phyloP scores from a whole-genome alignment of 495 filamentous ascomycete species.

The Saxophila tyrrhenica region DNA sequence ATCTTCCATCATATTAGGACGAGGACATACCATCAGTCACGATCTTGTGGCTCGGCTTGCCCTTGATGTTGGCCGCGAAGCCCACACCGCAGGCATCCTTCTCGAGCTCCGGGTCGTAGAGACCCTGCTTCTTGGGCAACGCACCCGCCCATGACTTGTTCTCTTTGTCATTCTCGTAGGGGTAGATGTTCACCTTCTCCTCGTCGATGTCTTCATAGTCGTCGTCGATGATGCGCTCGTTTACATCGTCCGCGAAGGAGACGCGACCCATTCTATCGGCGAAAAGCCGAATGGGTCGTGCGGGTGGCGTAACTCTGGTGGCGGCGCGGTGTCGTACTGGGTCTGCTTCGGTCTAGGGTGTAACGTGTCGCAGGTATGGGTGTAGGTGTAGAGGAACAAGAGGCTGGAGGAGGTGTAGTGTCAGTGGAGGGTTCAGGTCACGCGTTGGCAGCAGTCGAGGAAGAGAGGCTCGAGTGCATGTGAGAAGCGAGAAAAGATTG shows the following conservation, averaged over 20 bases:
- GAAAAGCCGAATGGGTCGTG: conserved; percentile 23
- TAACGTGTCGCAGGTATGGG: neutral
- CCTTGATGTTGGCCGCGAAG: conserved; percentile 98
- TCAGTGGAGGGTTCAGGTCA: neutral
- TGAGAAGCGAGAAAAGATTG: neutral
- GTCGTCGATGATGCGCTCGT: conserved; percentile 40
- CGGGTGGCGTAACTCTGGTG: neutral
- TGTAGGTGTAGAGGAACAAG: neutral
- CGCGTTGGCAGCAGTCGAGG: no score
- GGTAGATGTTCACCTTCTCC: conserved; percentile 53
- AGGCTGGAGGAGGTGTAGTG: neutral
- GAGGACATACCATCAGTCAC: conserved; percentile 83
- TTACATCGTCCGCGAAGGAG: conserved; percentile 49
- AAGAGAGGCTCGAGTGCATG: neutral
- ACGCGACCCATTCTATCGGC: conserved; percentile 55
- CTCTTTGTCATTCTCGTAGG: conserved; percentile 72
- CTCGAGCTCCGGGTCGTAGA: conserved; percentile 92
- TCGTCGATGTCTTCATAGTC: conserved; percentile 29
- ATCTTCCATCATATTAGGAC: neutral
- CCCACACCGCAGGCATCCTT: conserved; percentile 99
- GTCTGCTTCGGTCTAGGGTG: neutral
- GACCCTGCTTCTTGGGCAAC: conserved; percentile 91
- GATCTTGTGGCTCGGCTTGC: conserved; percentile 95
- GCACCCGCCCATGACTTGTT: conserved; percentile 92
- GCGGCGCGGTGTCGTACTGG: neutral